Base-by-base conservation (phyloP, 108 stramenopile genomes). In the Seminavis robusta region DNA sequence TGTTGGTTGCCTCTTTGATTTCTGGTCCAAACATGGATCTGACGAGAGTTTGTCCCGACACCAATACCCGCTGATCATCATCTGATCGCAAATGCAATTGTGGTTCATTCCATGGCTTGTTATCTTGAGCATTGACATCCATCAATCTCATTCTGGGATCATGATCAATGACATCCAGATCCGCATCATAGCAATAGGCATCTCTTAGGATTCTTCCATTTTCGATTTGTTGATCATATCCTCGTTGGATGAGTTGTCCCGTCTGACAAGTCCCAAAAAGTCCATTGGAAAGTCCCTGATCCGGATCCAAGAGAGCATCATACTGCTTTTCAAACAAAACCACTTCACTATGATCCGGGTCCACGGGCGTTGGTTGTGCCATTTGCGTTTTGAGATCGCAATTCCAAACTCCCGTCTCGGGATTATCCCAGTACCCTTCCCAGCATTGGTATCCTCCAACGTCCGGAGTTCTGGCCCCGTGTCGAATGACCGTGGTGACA, bases 31-130 rank as follows among this genome's bases (percentile, higher is more conserved):
- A 88, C n/a, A 95, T 44, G 6, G 84, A 83, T 11, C 84, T 65
- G 1, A 95, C 40, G 10, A 95, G 53, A 2, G 90, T 42, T 63
- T 92, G 94, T 29, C 94, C 94, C 16, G 74, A 77, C 89, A 90
- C 88, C 36, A 94, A 27, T n/a, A n/a, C n/a, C 3, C 90, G 77
- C 63, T 95, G 94, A 54, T 92, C 85, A 66, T 92, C 90, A 67
- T 95, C 94, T 20, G 81, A 71, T 15, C 94, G 77, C 51, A 76
- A 90, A 15, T 63, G 65, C 27, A 86, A 31, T 26, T 74, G 61
- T 1, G 73, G 74, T n/a, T n/a, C n/a, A n/a, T n/a, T n/a, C 56
- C 61, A 78, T 1, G 49, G 63, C n/a, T n/a, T n/a, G n/a, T n/a
- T n/a, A n/a, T n/a, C n/a, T n/a, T n/a, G n/a, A n/a, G 23, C 26